These are phyloP conservation scores for Ophiocordyceps unilateralis DNA, from an alignment of 2,329 filamentous ascomycete species.

Conservation along the genomic window DNA sequence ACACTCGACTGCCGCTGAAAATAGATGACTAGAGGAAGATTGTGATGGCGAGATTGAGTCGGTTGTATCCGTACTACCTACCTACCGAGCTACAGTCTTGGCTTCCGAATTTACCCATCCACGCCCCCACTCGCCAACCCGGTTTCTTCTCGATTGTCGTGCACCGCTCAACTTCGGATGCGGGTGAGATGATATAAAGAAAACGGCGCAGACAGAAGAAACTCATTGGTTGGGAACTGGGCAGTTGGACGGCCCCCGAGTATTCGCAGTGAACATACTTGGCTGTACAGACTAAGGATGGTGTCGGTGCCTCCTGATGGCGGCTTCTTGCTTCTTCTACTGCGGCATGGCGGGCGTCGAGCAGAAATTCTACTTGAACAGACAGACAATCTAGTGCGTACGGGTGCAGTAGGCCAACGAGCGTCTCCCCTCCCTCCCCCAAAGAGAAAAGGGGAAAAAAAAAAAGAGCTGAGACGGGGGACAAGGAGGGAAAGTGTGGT, in stretches of 20 bases:
- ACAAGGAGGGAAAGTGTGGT: neutral
- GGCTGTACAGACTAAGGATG: neutral
- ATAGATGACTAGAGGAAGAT: too few species aligned
- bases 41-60: too few species aligned
- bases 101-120: neutral
- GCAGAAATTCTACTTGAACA: too few species aligned
- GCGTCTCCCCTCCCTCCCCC: too few species aligned
- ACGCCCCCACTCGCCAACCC: neutral
- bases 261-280: too few species aligned
- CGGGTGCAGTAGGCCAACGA: neutral
- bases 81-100: neutral
- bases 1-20: too few species aligned
- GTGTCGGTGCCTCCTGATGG: neutral
- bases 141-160: neutral
- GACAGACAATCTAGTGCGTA: neutral
- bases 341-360: too few species aligned
- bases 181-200: neutral
- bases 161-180: neutral
- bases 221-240: neutral
- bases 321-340: neutral
- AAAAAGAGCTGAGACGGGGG: neutral
- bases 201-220: neutral
- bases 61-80: neutral
- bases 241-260: neutral
- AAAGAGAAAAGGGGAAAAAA: neutral